Percentiles rank a stretch among this genome's conserved stretches.
Conservation (phyloP, 2,329 filamentous ascomycete genomes). For the Falciphora oryzae region DNA sequence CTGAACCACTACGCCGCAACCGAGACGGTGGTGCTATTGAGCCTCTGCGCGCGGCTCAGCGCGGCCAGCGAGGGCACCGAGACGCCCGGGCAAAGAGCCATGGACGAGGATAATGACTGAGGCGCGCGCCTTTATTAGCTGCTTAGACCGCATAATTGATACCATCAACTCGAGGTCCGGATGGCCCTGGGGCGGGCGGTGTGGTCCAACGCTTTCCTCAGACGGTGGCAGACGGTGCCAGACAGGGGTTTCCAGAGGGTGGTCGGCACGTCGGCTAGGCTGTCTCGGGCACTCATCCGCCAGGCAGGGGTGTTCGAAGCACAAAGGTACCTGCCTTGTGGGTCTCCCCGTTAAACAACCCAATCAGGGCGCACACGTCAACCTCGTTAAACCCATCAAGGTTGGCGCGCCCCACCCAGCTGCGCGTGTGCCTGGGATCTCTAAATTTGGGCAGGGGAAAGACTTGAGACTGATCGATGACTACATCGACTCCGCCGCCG, state of each 20-base stretch:
- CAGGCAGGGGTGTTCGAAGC: not conserved
- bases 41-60: slow-evolving; percentile 76
- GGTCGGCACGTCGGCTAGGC: too few species aligned
- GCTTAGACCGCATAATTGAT: slow-evolving; percentile 1
- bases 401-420: not conserved
- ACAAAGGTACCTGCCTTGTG: too few species aligned
- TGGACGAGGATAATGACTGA: slow-evolving; percentile 39
- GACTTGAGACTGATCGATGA: slow-evolving; percentile 1
- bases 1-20: slow-evolving; percentile 97
- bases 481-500: not conserved
- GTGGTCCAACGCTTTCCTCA: not conserved
- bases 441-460: not conserved
- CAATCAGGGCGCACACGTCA: not conserved
- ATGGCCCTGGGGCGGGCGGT: not conserved
- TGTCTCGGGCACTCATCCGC: too few species aligned
- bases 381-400: not conserved
- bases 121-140: not conserved
- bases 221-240: not conserved
- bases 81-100: slow-evolving; percentile 52
- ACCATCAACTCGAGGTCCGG: not conserved
- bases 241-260: not conserved
- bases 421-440: not conserved
- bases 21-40: slow-evolving; percentile 89
- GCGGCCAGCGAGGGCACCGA: slow-evolving; percentile 74
- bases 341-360: not conserved